phyloP scores from a whole-genome alignment of 345 rosid species.

The Eucalyptus virginea region DNA sequence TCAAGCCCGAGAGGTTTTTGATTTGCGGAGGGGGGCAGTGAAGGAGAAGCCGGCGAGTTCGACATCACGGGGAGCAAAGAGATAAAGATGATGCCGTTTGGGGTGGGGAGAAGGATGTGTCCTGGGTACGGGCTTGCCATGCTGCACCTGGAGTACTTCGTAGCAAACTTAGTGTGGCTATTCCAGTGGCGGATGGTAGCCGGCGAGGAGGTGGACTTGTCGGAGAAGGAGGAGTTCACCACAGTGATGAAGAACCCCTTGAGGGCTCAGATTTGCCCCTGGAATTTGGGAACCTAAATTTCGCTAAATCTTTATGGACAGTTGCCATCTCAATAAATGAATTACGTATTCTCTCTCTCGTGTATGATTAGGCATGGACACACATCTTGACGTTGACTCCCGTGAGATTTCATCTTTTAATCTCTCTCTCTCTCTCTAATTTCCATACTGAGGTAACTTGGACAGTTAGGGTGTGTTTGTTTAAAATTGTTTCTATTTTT shows the following conservation, averaged over 20 bases:
- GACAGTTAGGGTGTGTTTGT: too few species aligned
- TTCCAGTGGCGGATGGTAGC: neutral
- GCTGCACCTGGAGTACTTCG: neutral
- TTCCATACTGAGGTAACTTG: neutral
- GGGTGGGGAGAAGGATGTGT: neutral
- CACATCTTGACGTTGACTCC: neutral
- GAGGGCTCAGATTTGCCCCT: neutral
- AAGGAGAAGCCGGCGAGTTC: neutral
- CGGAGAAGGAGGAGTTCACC: conserved; percentile 1
- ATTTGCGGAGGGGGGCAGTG: neutral
- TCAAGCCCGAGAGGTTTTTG: neutral
- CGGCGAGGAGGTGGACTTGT: neutral
- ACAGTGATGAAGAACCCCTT: conserved; percentile 3
- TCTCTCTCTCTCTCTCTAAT: neutral
- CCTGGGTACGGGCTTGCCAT: neutral
- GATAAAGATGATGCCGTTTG: neutral
- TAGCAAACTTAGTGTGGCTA: neutral
- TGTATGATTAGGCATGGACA: neutral
- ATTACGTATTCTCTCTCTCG: too few species aligned
- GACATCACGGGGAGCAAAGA: neutral
- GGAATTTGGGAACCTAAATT: neutral
- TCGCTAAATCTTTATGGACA: neutral
- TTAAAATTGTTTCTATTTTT: too few species aligned
- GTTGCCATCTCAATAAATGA: neutral
- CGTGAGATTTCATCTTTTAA: neutral